Percentiles rank a stretch among this genome's conserved stretches.
Conservation (phyloP, 306 rosid genomes). For the Betula pendula region DNA sequence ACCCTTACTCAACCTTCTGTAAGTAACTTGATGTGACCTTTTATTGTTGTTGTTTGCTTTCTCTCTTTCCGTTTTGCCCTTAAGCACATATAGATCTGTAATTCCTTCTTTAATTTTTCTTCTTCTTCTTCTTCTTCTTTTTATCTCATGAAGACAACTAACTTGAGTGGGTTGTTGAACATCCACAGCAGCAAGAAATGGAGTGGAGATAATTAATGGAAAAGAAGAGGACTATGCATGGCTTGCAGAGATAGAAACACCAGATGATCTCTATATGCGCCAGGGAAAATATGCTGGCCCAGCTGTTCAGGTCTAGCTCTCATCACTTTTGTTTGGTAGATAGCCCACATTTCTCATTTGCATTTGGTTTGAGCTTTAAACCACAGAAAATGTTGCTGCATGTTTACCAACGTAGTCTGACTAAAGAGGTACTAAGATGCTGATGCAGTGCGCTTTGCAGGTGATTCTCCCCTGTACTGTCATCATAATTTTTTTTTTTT, state of each 20-base stretch:
- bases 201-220: conserved; percentile 34
- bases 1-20: conserved; percentile 72
- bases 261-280: conserved; percentile 74
- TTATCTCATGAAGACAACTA: not conserved
- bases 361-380: not conserved
- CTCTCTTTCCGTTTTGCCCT: not conserved
- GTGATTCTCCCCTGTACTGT: too few relatives aligned
- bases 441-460: not conserved
- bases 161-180: conserved; percentile 21
- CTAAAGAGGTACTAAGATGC: not conserved
- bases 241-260: conserved; percentile 74
- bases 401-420: conserved; percentile 7
- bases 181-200: conserved; percentile 52
- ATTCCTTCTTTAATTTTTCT: not conserved
- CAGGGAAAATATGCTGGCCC: conserved; percentile 75
- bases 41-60: not conserved
- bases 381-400: not conserved
- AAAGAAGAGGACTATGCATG: conserved; percentile 83
- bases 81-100: conserved; percentile 4
- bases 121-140: not conserved
- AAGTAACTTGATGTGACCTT: conserved; percentile 30
- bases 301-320: conserved; percentile 52
- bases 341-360: not conserved
- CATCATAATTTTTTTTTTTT: too few relatives aligned
- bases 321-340: not conserved